Conservation (phyloP, 306 rosid genomes). For the Gynostemma pentaphyllum region DNA sequence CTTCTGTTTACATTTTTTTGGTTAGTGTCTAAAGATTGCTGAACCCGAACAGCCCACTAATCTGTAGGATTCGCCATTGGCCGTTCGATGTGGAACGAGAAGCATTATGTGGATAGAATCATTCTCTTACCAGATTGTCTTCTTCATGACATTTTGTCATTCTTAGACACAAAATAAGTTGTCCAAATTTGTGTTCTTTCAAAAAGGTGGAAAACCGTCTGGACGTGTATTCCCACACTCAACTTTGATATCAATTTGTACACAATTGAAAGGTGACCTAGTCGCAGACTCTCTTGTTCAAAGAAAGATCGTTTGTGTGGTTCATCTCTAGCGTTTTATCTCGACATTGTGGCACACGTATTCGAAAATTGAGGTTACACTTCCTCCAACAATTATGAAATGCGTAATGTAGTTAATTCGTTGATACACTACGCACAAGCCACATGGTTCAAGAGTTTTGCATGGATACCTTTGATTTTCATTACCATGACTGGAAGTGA, state of each 20-base stretch:
- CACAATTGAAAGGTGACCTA: not conserved
- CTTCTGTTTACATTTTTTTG: too few species aligned
- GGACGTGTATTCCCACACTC: not conserved
- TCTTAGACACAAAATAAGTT: not conserved
- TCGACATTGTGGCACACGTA: not conserved
- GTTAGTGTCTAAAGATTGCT: too few species aligned
- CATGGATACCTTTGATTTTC: too few species aligned
- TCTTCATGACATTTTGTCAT: not conserved
- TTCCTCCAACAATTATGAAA: accelerated
- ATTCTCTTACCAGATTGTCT: not conserved
- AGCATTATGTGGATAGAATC: too few species aligned
- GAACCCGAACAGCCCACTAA: too few species aligned
- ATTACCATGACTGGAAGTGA: too few species aligned
- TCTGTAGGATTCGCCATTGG: too few species aligned
- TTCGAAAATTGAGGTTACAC: not conserved
- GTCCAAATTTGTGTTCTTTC: not conserved
- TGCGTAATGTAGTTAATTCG: too few species aligned
- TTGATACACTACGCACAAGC: too few species aligned
- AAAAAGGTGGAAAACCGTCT: not conserved
- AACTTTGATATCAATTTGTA: not conserved
- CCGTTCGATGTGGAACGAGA: too few species aligned
- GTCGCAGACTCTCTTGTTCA: too few species aligned
- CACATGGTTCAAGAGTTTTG: too few species aligned
- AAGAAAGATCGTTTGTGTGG: not conserved
- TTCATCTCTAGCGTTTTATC: not conserved